phyloP scores from a whole-genome alignment of 331 rosid genomes.

The Rhamnella rubrinervis region DNA sequence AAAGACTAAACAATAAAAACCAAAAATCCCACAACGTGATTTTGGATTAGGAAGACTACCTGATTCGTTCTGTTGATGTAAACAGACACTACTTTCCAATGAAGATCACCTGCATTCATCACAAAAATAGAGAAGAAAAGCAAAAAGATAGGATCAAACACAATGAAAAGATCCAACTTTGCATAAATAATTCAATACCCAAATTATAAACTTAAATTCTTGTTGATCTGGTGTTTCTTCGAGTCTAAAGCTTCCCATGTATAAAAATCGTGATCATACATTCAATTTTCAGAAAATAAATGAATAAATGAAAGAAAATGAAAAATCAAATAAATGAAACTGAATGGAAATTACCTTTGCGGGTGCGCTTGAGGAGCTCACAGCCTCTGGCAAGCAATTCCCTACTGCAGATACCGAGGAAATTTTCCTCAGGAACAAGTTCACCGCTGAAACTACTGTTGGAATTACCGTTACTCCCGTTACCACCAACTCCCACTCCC shows the following conservation, averaged over 20 bases:
- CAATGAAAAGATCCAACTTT: too few relatives aligned
- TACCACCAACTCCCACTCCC: conserved; percentile 39
- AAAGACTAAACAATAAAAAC: not conserved
- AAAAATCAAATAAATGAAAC: not conserved
- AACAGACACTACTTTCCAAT: conserved; percentile 91
- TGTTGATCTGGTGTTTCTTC: too few relatives aligned
- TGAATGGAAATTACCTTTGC: conserved; percentile 52
- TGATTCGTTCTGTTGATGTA: conserved; percentile 73
- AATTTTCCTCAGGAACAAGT: conserved; percentile 62
- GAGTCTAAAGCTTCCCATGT: too few relatives aligned
- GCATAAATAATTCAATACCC: too few relatives aligned
- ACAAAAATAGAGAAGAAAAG: not conserved
- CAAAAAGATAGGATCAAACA: not conserved
- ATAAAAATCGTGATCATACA: too few relatives aligned
- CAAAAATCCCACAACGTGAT: not conserved
- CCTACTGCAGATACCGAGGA: conserved; percentile 64
- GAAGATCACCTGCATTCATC: conserved; percentile 80
- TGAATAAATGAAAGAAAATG: not conserved
- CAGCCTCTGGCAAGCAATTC: conserved; percentile 74
- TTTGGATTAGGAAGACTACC: conserved; percentile 37
- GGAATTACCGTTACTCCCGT: conserved; percentile 39
- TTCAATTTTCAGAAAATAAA: not conserved
- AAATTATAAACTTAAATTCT: too few relatives aligned
- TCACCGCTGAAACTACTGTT: conserved; percentile 76
- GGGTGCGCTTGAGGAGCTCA: conserved; percentile 92